phyloP scores from a whole-genome alignment of 2,329 filamentous ascomycete genomes.

The Colletotrichum sp. region DNA sequence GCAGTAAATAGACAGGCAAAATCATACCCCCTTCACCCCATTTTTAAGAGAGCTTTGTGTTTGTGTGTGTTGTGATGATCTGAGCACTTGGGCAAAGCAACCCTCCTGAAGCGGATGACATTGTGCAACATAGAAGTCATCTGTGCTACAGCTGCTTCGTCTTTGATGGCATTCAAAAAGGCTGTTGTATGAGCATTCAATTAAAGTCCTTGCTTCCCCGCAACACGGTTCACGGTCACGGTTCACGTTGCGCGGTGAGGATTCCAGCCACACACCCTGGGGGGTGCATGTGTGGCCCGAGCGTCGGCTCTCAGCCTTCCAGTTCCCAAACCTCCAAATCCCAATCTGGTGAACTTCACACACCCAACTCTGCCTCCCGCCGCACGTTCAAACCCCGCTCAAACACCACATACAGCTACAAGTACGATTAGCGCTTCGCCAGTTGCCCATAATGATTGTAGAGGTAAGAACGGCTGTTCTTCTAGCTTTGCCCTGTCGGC shows the following conservation, averaged over 20 bases:
- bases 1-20: conserved; percentile 8
- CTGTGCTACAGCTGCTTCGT: background rate
- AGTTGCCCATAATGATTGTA: conserved; percentile 32
- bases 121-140: background rate
- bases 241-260: background rate
- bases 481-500: background rate
- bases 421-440: background rate
- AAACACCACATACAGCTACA: conserved; percentile 1
- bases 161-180: background rate
- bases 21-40: background rate
- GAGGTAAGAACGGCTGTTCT: conserved; percentile 27
- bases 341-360: conserved; percentile 18
- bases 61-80: background rate
- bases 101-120: background rate
- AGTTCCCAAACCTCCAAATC: conserved; percentile 21
- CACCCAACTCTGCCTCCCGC: background rate
- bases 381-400: background rate
- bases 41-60: background rate
- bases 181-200: background rate
- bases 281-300: conserved; percentile 2
- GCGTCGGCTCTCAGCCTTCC: conserved; percentile 19
- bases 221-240: conserved; percentile 10
- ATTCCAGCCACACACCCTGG: conserved; percentile 20
- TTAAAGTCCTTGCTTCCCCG: conserved; percentile 23
- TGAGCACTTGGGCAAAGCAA: background rate